Conservation (phyloP, 495 filamentous ascomycete species). For the Penicilliopsis zonata region DNA sequence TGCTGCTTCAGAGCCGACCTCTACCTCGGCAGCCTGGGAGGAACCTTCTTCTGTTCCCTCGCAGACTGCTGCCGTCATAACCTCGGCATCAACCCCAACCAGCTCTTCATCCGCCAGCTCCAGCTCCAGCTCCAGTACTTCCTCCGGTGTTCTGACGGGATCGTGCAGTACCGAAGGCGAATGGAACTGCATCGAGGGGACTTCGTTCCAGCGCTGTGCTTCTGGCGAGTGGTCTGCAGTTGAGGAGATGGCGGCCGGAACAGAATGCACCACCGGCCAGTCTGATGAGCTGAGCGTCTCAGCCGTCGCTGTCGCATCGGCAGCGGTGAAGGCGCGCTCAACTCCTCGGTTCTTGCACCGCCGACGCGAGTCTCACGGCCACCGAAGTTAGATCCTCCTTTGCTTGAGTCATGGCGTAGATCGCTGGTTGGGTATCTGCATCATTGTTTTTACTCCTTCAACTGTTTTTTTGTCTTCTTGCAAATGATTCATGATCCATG, state of each 20-base stretch:
- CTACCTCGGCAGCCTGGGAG: conserved; percentile 13
- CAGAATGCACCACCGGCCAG: conserved; percentile 42
- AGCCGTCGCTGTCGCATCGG: conserved; percentile 7
- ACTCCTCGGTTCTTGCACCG: conserved; percentile 21
- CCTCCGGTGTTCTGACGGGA: conserved; percentile 11
- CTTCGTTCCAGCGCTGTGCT: conserved; percentile 49
- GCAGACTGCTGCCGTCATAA: conserved; percentile 6
- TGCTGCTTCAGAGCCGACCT: conserved; percentile 4
- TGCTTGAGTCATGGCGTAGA: too few species aligned
- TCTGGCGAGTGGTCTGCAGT: conserved; percentile 44
- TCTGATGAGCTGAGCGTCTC: conserved; percentile 28
- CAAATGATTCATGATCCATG: too few species aligned
- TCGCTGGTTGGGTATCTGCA: too few species aligned
- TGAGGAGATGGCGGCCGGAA: conserved; percentile 45
- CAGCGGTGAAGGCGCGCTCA: conserved; percentile 18
- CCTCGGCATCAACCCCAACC: conserved; percentile 6
- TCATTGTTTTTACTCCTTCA: too few species aligned
- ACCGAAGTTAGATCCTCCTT: too few species aligned
- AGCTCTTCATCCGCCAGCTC: conserved; percentile 6
- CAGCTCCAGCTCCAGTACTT: conserved; percentile 5
- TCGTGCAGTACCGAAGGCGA: conserved; percentile 27
- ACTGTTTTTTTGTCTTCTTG: too few species aligned
- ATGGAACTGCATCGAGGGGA: conserved; percentile 57
- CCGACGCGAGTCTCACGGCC: conserved; percentile 11
- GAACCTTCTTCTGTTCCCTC: conserved; percentile 11